Conservation (phyloP, 352 stramenopile genomes). For the Elongisporangium undulatum region DNA sequence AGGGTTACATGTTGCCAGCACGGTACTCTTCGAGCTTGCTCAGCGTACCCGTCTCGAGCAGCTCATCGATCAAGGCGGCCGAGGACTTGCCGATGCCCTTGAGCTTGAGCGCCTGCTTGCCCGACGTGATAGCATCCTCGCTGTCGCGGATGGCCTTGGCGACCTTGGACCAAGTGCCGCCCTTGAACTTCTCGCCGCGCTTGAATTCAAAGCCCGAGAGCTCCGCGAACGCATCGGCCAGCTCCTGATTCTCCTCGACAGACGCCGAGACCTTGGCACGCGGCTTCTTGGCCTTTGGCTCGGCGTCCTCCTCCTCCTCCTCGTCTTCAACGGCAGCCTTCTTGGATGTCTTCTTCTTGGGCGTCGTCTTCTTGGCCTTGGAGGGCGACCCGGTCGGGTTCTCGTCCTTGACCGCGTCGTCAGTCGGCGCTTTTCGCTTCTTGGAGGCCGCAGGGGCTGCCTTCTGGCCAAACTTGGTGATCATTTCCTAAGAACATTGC, state of each 20-base stretch:
- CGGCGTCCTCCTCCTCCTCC: conserved; percentile 39
- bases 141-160: conserved; percentile 77
- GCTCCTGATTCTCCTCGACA: conserved; percentile 60
- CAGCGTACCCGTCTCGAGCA: conserved; percentile 77
- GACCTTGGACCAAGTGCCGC: conserved; percentile 85
- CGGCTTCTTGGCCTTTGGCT: conserved; percentile 51
- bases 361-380: conserved; percentile 22
- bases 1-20: conserved; percentile 70
- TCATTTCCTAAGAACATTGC: conserved; percentile 49
- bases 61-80: conserved; percentile 82
- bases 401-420: conserved; percentile 22
- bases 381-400: conserved; percentile 15
- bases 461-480: conserved; percentile 71
- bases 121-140: conserved; percentile 53
- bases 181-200: conserved; percentile 83
- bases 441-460: conserved; percentile 33
- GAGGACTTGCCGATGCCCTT: conserved; percentile 84
- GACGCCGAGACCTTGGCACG: conserved; percentile 35
- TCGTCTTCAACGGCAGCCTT: conserved; percentile 28
- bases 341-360: conserved; percentile 24
- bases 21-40: conserved; percentile 80
- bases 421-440: conserved; percentile 37
- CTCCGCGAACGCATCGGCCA: conserved; percentile 75
- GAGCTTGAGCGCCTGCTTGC: conserved; percentile 80
- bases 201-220: conserved; percentile 88